Evolutionary conservation across 2,329 filamentous ascomycete genomes (phyloP).

Genomic region (Pseudogymnoascus sp.): DNA sequence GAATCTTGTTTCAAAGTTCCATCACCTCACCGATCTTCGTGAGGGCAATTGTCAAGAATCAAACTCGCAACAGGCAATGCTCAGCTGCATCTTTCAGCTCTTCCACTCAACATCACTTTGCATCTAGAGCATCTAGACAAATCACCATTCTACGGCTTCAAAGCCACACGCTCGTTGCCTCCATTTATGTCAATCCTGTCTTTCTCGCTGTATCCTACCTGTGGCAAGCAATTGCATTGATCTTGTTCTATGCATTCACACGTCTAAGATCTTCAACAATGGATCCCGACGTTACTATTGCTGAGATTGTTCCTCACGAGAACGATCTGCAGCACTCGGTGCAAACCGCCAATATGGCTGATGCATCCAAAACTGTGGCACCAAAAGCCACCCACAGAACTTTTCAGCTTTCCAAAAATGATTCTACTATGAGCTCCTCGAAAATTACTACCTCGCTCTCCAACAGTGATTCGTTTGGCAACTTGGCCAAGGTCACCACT

Average conservation of each 20-base stretch:
- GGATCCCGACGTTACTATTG: not conserved
- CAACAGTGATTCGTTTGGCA: not conserved
- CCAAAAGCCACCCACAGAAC: not conserved
- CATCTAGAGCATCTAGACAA: not conserved
- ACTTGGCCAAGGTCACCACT: not conserved
- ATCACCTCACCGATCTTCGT: not conserved
- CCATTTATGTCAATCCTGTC: not conserved
- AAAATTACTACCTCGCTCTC: not conserved
- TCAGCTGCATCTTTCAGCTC: not conserved
- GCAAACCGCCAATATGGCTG: not conserved
- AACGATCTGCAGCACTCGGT: not conserved
- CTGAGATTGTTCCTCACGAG: not conserved
- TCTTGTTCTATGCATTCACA: not conserved
- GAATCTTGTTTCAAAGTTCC: not conserved
- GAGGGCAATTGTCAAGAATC: not conserved
- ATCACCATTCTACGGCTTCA: not conserved
- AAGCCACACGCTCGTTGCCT: not conserved
- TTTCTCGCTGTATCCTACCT: not conserved
- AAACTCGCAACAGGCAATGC: not conserved
- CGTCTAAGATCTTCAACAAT: not conserved
- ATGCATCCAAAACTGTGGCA: not conserved
- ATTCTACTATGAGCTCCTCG: not conserved
- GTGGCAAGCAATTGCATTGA: not conserved
- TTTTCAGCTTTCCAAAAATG: not conserved
- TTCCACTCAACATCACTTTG: not conserved